Conservation (phyloP, 192 early-diverging fungal species). For the Umbelopsis sp. region DNA sequence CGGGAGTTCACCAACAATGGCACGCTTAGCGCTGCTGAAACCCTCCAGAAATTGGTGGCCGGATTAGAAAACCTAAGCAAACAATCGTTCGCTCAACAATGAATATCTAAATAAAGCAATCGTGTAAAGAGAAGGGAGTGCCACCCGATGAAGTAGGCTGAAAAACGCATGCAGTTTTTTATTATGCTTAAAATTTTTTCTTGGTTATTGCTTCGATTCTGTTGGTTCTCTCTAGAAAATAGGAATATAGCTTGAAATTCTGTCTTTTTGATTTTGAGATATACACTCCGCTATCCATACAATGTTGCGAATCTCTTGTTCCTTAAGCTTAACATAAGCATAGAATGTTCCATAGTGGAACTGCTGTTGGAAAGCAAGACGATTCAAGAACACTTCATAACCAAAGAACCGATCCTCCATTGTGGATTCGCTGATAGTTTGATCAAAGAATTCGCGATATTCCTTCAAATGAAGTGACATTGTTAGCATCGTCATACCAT, state of each 20-base stretch:
- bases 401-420: conserved; percentile 97
- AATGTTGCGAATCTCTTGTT: conserved; percentile 98
- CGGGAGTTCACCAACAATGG: conserved; percentile 30
- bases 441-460: conserved; percentile 87
- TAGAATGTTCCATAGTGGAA: conserved; percentile 98
- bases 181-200: conserved; percentile 1
- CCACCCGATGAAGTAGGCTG: background rate
- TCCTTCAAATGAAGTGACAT: conserved; percentile 55
- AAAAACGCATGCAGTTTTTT: background rate
- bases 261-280: conserved; percentile 95
- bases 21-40: conserved; percentile 26
- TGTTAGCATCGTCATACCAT: background rate
- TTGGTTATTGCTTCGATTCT: background rate
- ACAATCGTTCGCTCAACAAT: background rate
- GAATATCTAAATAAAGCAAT: no score
- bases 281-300: conserved; percentile 99
- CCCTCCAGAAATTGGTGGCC: conserved; percentile 28
- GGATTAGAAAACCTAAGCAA: conserved; percentile 12
- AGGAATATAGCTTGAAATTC: conserved; percentile 91
- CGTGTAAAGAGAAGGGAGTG: background rate
- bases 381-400: conserved; percentile 93
- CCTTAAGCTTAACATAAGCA: conserved; percentile 93
- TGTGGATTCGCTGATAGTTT: conserved; percentile 53
- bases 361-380: conserved; percentile 91
- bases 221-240: conserved; percentile 68